Percentiles rank a stretch among this genome's conserved stretches.
phyloP scores from a whole-genome alignment of 768 basidiomycete species.

The Pulveroboletus frians region DNA sequence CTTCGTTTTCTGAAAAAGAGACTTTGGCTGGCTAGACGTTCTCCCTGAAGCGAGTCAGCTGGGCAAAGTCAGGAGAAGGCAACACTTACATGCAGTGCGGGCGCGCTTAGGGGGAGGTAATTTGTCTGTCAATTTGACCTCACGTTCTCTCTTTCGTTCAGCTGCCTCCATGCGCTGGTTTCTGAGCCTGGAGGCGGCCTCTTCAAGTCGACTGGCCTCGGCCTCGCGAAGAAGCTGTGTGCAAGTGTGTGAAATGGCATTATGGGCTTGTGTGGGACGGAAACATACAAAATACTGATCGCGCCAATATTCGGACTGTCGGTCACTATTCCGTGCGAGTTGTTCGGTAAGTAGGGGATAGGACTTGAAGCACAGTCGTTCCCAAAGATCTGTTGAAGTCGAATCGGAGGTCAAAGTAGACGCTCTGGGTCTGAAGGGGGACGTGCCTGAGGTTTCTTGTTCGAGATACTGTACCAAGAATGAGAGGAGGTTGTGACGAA shows the following conservation, averaged over 20 bases:
- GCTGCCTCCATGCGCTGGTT: slow-evolving; percentile 64
- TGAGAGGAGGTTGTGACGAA: slow-evolving; percentile 13
- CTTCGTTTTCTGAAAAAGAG: slow-evolving; percentile 73
- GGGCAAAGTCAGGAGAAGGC: not conserved
- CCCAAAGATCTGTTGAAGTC: slow-evolving; percentile 57
- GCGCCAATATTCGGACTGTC: slow-evolving; percentile 60
- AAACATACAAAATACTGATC: slow-evolving; percentile 60
- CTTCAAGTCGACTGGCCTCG: slow-evolving; percentile 62
- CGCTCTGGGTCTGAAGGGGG: not conserved
- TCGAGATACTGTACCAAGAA: slow-evolving; percentile 42
- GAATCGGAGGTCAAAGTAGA: slow-evolving; percentile 3
- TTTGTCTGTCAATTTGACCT: slow-evolving; percentile 70
- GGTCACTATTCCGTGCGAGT: slow-evolving; percentile 36
- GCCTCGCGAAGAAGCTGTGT: slow-evolving; percentile 49
- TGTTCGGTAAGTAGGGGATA: slow-evolving; percentile 52
- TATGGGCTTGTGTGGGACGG: not conserved
- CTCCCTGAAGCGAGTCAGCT: slow-evolving; percentile 34
- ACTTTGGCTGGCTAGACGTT: slow-evolving; percentile 46
- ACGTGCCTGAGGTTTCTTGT: slow-evolving; percentile 51
- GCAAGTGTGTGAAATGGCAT: slow-evolving; percentile 7
- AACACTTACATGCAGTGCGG: slow-evolving; percentile 49
- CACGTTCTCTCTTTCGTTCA: slow-evolving; percentile 70
- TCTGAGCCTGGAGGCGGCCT: slow-evolving; percentile 56
- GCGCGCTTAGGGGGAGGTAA: slow-evolving; percentile 62
- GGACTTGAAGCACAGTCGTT: slow-evolving; percentile 53